A percentile compares a stretch with the other conserved stretches of the same genome.
Conservation (phyloP, 768 basidiomycete genomes). For the Rhizopogon salebrosus region DNA sequence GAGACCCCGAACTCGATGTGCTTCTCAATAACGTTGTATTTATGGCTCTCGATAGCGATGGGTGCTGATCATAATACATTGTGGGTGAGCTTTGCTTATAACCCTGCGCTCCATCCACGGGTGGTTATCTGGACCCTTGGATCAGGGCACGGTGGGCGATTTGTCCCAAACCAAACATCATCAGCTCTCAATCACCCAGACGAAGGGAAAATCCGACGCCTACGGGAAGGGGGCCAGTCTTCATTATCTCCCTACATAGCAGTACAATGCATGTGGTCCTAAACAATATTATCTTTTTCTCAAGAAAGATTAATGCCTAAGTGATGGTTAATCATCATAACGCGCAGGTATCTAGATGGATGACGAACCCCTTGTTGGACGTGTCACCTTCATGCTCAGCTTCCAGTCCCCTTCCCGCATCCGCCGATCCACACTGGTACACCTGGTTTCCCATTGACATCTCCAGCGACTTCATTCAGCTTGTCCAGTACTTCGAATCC, state of each 20-base stretch:
- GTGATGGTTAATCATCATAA: background rate
- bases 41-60: background rate
- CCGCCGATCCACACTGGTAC: constrained; percentile 39
- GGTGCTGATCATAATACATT: background rate
- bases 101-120: background rate
- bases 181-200: background rate
- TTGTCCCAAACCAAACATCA: background rate
- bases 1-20: background rate
- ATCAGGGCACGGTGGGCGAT: background rate
- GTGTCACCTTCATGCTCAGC: background rate
- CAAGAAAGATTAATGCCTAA: too few relatives aligned
- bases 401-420: constrained; percentile 26
- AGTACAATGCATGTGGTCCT: background rate
- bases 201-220: background rate
- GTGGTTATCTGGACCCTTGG: too few relatives aligned
- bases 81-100: background rate
- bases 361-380: background rate
- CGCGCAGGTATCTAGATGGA: background rate
- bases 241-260: background rate
- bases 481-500: constrained; percentile 29
- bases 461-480: constrained; percentile 28
- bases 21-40: background rate
- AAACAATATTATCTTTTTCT: background rate
- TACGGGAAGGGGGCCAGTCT: too few relatives aligned
- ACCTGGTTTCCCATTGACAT: constrained; percentile 30